A percentile compares a stretch with the other conserved stretches of the same genome.
Conservation (phyloP, 306 rosid genomes). For the Fagus sylvatica region DNA sequence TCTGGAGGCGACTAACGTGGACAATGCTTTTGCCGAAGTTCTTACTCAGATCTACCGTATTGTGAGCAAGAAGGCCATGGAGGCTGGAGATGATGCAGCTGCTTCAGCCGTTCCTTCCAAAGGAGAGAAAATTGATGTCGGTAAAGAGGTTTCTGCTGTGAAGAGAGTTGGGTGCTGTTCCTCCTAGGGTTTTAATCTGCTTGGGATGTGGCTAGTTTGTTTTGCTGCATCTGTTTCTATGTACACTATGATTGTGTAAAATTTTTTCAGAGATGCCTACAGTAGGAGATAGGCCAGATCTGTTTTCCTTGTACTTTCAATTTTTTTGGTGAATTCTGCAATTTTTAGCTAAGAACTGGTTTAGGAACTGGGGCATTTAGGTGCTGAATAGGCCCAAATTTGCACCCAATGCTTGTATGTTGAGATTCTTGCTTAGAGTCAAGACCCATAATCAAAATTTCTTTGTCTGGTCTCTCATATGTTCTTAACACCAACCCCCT, state of each 20-base stretch:
- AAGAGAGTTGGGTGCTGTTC: slow-evolving; percentile 59
- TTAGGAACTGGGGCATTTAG: slow-evolving; percentile 23
- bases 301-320: slow-evolving; percentile 2
- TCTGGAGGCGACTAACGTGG: slow-evolving; percentile 55
- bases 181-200: slow-evolving; percentile 26
- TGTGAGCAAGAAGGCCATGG: slow-evolving; percentile 54
- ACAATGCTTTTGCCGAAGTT: slow-evolving; percentile 46
- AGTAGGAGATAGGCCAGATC: slow-evolving; percentile 24
- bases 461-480: neutral
- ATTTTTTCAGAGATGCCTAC: slow-evolving; percentile 23
- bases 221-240: slow-evolving; percentile 12
- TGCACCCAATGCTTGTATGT: slow-evolving; percentile 4
- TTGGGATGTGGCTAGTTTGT: slow-evolving; percentile 32
- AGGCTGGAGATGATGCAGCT: slow-evolving; percentile 33
- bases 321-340: neutral
- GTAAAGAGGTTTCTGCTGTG: slow-evolving; percentile 50
- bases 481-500: too few species aligned
- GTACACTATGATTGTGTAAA: slow-evolving; percentile 32
- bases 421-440: too few species aligned
- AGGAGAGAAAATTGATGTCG: slow-evolving; percentile 53
- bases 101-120: slow-evolving; percentile 43
- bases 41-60: slow-evolving; percentile 53
- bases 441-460: neutral
- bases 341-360: slow-evolving; percentile 22
- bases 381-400: neutral